Percentiles rank a stretch among this genome's conserved stretches.
These are phyloP conservation scores for Myriosclerotinia scirpicola DNA, from an alignment of 2,329 filamentous ascomycete species.

Conservation along the genomic window DNA sequence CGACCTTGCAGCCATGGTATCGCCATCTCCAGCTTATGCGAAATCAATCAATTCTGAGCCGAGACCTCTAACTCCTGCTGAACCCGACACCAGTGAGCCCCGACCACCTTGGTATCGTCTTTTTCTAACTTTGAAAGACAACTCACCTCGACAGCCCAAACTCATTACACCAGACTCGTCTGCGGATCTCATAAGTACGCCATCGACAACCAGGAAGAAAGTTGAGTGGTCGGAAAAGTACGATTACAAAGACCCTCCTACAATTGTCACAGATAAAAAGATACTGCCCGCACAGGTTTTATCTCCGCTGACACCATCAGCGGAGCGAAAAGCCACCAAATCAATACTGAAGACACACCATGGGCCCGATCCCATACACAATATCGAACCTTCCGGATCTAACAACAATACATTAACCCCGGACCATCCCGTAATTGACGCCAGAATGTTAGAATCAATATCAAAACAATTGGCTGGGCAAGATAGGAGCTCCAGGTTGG, in stretches of 20 bases:
- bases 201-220: slow-evolving; percentile 47
- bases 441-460: slow-evolving; percentile 81
- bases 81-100: slow-evolving; percentile 42
- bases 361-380: slow-evolving; percentile 30
- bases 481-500: slow-evolving; percentile 70
- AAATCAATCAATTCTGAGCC: slow-evolving; percentile 53
- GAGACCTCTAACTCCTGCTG: slow-evolving; percentile 67
- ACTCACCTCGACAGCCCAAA: slow-evolving; percentile 24
- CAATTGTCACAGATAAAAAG: slow-evolving; percentile 27
- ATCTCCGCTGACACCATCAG: slow-evolving; percentile 35
- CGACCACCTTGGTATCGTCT: slow-evolving; percentile 33
- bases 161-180: slow-evolving; percentile 39
- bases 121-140: slow-evolving; percentile 23
- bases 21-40: slow-evolving; percentile 31
- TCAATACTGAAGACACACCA: slow-evolving; percentile 78
- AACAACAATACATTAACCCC: slow-evolving; percentile 1
- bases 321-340: slow-evolving; percentile 57
- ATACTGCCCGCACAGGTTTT: slow-evolving; percentile 19
- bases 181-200: slow-evolving; percentile 38
- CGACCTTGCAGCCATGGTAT: slow-evolving; percentile 40
- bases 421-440: slow-evolving; percentile 34
- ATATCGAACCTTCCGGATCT: slow-evolving; percentile 54
- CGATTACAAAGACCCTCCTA: slow-evolving; percentile 52
- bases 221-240: slow-evolving; percentile 63
- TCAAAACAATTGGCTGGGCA: slow-evolving; percentile 76